Conservation (phyloP, 176 grass and related monocot species). For the Musa itinerans region DNA sequence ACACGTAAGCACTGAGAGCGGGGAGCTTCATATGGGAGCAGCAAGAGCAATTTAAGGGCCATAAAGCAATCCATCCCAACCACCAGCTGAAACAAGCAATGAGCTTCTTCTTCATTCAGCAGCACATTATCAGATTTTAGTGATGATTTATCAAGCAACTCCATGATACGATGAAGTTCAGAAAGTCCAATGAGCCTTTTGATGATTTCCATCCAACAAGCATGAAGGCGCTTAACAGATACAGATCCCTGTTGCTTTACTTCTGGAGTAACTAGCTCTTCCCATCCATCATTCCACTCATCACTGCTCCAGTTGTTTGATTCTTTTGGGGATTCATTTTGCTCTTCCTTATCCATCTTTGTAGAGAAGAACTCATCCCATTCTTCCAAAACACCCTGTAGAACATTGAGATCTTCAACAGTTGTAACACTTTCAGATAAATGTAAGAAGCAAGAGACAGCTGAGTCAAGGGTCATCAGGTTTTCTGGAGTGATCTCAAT, state of each 20-base stretch:
- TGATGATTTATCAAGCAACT: conserved; percentile 52
- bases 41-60: conserved; percentile 52
- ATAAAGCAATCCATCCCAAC: conserved; percentile 40
- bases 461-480: conserved; percentile 57
- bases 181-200: conserved; percentile 44
- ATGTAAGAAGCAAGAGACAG: conserved; percentile 75
- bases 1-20: conserved; percentile 45
- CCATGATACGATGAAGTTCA: conserved; percentile 42
- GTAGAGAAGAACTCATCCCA: conserved; percentile 80
- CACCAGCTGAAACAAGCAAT: conserved; percentile 40
- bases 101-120: conserved; percentile 58
- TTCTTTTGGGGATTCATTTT: conserved; percentile 66
- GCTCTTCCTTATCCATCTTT: conserved; percentile 33
- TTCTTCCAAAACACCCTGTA: conserved; percentile 76
- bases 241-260: conserved; percentile 37
- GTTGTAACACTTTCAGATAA: conserved; percentile 58
- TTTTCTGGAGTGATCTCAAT: conserved; percentile 52
- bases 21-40: conserved; percentile 59
- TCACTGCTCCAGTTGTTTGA: conserved; percentile 69
- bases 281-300: conserved; percentile 89
- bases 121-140: conserved; percentile 35
- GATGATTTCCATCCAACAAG: conserved; percentile 84
- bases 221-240: conserved; percentile 56
- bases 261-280: conserved; percentile 45
- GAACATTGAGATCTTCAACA: conserved; percentile 39